phyloP scores from a whole-genome alignment of 495 filamentous ascomycete genomes.

The Aspergillus carlsbadensis region DNA sequence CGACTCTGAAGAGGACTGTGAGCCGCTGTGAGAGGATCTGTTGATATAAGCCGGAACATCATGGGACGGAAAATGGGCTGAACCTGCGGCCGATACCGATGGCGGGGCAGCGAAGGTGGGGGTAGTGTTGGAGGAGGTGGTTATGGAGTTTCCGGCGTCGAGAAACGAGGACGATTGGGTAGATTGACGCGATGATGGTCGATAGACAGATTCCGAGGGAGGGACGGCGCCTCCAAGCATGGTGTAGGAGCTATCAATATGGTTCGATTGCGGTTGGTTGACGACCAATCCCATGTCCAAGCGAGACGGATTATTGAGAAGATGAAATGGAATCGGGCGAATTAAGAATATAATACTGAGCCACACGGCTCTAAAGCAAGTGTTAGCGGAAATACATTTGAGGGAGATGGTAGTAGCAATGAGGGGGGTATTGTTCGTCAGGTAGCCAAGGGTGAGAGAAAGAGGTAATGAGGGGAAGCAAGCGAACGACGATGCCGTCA shows the following conservation, averaged over 20 bases:
- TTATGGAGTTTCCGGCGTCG: conserved; percentile 32
- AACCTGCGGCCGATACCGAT: conserved; percentile 33
- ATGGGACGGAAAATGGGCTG: conserved; percentile 36
- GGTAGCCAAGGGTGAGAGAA: conserved; percentile 12
- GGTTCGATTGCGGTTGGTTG: conserved; percentile 48
- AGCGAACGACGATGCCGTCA: not conserved
- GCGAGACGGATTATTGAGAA: not conserved
- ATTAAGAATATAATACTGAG: conserved; percentile 9
- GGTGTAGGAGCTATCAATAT: conserved; percentile 40
- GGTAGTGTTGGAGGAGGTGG: conserved; percentile 38
- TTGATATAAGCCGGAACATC: conserved; percentile 45
- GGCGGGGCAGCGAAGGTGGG: conserved; percentile 44
- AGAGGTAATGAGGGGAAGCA: conserved; percentile 16
- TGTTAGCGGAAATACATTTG: conserved; percentile 15
- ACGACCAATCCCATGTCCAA: conserved; percentile 47
- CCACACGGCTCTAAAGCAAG: conserved; percentile 12
- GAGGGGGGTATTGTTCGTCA: conserved; percentile 9
- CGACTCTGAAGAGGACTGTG: conserved; percentile 26
- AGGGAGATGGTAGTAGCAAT: conserved; percentile 18
- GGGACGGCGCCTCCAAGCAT: conserved; percentile 53
- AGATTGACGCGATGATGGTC: conserved; percentile 24
- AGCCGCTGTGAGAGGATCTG: conserved; percentile 26
- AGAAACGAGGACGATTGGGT: conserved; percentile 25
- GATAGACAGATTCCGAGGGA: conserved; percentile 40
- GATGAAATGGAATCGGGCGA: conserved; percentile 4